These are phyloP conservation scores for Cicer judaicum DNA, from an alignment of 306 rosid genomes.

Conservation along the genomic window DNA sequence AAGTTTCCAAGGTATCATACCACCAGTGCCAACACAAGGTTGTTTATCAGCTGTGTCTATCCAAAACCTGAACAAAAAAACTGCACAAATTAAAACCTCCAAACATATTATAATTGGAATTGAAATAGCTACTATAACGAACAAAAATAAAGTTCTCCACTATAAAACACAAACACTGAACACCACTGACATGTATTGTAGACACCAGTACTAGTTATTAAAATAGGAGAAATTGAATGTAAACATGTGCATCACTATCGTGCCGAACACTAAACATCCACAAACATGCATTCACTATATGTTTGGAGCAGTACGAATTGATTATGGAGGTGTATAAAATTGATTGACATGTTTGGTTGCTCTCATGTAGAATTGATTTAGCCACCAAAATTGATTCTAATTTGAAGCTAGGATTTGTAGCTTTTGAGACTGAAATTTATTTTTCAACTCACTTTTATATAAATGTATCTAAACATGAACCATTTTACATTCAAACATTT, in stretches of 20 bases:
- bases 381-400: no score
- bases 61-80: slow-evolving; percentile 70
- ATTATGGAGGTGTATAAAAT: no score
- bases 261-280: background rate
- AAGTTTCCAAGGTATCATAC: slow-evolving; percentile 92
- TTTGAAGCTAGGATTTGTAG: no score
- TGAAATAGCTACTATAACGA: background rate
- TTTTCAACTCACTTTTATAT: no score
- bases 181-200: background rate
- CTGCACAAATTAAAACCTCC: slow-evolving; percentile 31
- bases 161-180: background rate
- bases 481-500: no score
- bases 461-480: no score
- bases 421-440: no score
- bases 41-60: slow-evolving; percentile 93
- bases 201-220: background rate
- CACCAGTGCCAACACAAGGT: slow-evolving; percentile 95
- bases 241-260: background rate
- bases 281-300: background rate
- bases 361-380: no score
- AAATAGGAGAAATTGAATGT: background rate
- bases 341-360: no score
- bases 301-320: no score
- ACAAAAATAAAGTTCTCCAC: background rate
- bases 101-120: slow-evolving; percentile 16